A percentile compares a stretch with the other conserved stretches of the same genome.
These are phyloP conservation scores for Neofusicoccum umdonicola DNA, from an alignment of 2,329 filamentous ascomycete species.

Conservation along the genomic window DNA sequence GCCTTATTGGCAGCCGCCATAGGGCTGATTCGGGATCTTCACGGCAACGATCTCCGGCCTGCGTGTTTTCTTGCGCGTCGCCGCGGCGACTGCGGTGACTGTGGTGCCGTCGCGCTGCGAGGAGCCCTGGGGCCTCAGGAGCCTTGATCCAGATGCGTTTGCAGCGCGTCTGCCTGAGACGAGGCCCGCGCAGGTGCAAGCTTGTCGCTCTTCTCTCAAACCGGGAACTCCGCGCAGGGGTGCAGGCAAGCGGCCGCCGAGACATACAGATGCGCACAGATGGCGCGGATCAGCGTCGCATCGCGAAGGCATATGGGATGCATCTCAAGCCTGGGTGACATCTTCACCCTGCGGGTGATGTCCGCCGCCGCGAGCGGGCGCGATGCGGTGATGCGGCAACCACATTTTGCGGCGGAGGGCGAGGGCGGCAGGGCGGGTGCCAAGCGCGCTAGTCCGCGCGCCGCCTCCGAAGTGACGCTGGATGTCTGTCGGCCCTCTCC, in stretches of 20 bases:
- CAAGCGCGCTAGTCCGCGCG: background rate
- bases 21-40: slow-evolving; percentile 11
- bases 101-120: background rate
- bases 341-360: too few species aligned
- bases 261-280: slow-evolving; percentile 2
- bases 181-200: background rate
- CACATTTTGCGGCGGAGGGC: background rate
- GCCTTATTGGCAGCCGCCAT: slow-evolving; percentile 4
- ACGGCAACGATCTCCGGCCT: background rate
- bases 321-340: too few species aligned
- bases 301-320: background rate
- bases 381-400: background rate
- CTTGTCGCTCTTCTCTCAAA: too few species aligned
- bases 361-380: too few species aligned
- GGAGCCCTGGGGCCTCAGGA: background rate
- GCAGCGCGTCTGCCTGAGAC: background rate
- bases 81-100: background rate
- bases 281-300: slow-evolving; percentile 12
- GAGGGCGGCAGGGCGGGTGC: background rate
- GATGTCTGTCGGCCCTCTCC: slow-evolving; percentile 9
- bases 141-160: background rate
- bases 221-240: slow-evolving; percentile 1
- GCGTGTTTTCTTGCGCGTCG: background rate
- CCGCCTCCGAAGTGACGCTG: slow-evolving; percentile 5
- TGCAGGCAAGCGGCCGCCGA: slow-evolving; percentile 26